Evolutionary conservation across 495 filamentous ascomycete species (phyloP).

Genomic region (Neurospora sublineolata): DNA sequence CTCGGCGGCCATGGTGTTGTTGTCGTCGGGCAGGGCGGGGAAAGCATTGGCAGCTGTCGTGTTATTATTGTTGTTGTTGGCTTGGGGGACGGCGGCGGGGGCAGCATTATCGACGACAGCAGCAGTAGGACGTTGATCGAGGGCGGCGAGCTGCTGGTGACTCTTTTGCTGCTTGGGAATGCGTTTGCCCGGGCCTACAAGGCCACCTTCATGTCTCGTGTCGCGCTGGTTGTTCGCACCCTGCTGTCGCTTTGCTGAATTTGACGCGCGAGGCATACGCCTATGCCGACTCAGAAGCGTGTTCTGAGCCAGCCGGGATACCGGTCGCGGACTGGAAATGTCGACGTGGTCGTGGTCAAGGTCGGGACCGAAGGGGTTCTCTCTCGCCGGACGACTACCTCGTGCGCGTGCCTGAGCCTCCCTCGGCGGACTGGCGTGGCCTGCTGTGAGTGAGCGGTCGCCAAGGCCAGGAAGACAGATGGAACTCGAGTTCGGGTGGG

Average conservation of each 20-base stretch:
- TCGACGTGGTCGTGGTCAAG: neutral
- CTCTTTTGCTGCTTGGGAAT: conserved; percentile 40
- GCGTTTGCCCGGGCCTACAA: conserved; percentile 75
- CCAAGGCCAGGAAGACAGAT: neutral
- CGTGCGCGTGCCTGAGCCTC: neutral
- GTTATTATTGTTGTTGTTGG: neutral
- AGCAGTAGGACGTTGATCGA: conserved; percentile 8
- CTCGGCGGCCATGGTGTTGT: conserved; percentile 28
- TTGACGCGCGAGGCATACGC: conserved; percentile 63
- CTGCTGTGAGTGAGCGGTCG: neutral
- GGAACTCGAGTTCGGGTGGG: neutral
- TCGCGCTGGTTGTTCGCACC: conserved; percentile 56
- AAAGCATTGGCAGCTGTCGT: conserved; percentile 20
- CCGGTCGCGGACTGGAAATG: neutral
- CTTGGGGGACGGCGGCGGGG: conserved; percentile 23
- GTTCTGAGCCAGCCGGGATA: conserved; percentile 37
- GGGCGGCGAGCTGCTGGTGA: conserved; percentile 32
- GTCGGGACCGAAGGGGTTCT: neutral
- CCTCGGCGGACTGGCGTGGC: neutral
- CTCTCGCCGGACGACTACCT: neutral
- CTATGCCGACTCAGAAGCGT: conserved; percentile 39
- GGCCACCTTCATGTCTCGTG: conserved; percentile 79
- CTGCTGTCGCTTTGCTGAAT: conserved; percentile 53
- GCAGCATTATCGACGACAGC: conserved; percentile 21
- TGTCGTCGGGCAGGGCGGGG: conserved; percentile 26